phyloP scores from a whole-genome alignment of 2,329 filamentous ascomycete species.

The Clonostachys solani region DNA sequence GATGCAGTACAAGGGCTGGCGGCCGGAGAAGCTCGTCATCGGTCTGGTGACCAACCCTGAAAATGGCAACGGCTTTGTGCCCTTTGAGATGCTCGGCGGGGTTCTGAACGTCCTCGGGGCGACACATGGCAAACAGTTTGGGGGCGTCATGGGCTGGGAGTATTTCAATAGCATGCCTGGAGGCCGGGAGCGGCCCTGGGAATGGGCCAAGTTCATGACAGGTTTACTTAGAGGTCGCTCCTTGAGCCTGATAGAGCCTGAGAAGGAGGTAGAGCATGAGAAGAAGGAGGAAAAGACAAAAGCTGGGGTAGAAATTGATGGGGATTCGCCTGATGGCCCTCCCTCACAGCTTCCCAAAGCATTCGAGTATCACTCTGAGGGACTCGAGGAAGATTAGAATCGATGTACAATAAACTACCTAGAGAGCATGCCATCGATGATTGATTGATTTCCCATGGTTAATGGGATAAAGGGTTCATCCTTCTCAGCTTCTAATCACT shows the following conservation, averaged over 20 bases:
- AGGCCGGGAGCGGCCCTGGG: slow-evolving; percentile 59
- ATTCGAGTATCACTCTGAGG: too few relatives aligned
- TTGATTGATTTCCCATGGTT: too few relatives aligned
- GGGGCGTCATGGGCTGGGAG: slow-evolving; percentile 93
- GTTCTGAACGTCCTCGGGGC: slow-evolving; percentile 35
- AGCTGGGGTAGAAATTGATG: not conserved
- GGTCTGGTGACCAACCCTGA: slow-evolving; percentile 76
- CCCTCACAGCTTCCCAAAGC: too few relatives aligned
- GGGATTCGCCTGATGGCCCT: slow-evolving; percentile 1
- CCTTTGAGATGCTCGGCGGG: slow-evolving; percentile 37
- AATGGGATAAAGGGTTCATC: too few relatives aligned
- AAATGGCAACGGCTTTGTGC: slow-evolving; percentile 59
- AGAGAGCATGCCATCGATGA: too few relatives aligned
- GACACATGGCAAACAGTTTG: slow-evolving; percentile 60
- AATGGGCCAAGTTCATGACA: slow-evolving; percentile 72
- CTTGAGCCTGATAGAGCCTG: not conserved
- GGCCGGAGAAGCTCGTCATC: slow-evolving; percentile 68
- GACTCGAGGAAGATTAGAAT: too few relatives aligned
- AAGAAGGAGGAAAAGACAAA: slow-evolving; percentile 1
- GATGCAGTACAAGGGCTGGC: slow-evolving; percentile 62
- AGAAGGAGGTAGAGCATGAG: not conserved
- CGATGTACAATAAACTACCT: too few relatives aligned
- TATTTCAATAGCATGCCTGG: slow-evolving; percentile 81
- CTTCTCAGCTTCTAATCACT: too few relatives aligned
- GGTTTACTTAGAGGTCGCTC: slow-evolving; percentile 11